Base-by-base conservation (phyloP, 2,329 filamentous ascomycete genomes). In the Verticillium nonalfalfae region DNA sequence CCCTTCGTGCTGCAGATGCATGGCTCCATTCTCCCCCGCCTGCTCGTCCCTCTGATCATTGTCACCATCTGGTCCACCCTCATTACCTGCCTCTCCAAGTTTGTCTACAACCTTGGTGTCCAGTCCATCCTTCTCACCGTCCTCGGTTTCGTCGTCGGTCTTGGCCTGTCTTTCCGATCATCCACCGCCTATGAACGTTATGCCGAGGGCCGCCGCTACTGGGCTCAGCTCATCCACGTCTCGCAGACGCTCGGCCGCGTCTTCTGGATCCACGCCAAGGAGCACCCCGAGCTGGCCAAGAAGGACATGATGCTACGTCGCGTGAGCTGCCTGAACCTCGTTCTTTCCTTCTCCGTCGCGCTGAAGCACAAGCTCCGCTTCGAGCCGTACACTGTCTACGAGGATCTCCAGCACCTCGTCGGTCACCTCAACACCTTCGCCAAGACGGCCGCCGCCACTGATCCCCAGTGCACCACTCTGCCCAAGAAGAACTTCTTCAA, bases 281-380 rank as follows among this genome's bases (percentile, higher is more conserved):
- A 66, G 79, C 80, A 35, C 78, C 84, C 56, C 60, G 78, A 62
- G 38, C 62, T 71, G 45, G 75, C 77, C 10, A 80, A 81, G 21
- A 91, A 91, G 68, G 80, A 89, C 54, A 87, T 89, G 66, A 69
- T 93, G 1, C 79, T 95, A 13, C 82, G 79, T 60, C 94, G 94
- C 74, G 71, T 91, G 78, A 87, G 87, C 15, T 86, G 86, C 7
- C 84, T 95, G 73, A 94, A 95, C 71, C 80, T 95, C 7, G 81
- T 95, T 65, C 83, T 91, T 34, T 89, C 90, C 2, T 95, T 90
- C 68, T 83, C 90, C n/a, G 80, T 90, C 18, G 77, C 91, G 1
- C 79, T 96, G 62, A 94, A 94, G 77, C 91, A 95, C 75, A 88
- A 87, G 68, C 83, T 96, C 36, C 90, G 91, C 36, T 94, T 94